Base-by-base conservation (phyloP, 2,329 filamentous ascomycete genomes). In the Fusarium hainanense region DNA sequence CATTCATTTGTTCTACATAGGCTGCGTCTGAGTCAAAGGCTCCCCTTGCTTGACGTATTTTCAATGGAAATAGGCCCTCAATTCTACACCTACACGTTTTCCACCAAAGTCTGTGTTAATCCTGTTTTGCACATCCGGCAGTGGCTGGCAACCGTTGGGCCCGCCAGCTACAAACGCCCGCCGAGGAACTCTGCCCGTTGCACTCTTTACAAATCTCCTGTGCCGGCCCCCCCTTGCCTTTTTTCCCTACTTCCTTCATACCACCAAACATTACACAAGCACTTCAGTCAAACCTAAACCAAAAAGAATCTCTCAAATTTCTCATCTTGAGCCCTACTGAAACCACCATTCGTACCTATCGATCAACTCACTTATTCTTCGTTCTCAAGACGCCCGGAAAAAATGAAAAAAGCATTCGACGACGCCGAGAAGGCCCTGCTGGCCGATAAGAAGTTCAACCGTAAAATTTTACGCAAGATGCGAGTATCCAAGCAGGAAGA, bases 401-500 rank as follows among this genome's bases (percentile, higher is more conserved):
- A 37, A 1, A 37, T n/a, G 34, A 37, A n/a, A 3, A 37, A 37
- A 2, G 9, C 34, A 4, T 37, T 37, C 0, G 9, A 37, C 1
- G 34, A 37, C 0, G 0, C 4, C 18, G 34, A 37, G 4, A n/a
- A n/a, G 3, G 34, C 34, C 0, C 2, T 37, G 18, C 10, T 37
- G 18, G 34, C 34, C 2, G 1, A 11, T 0, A 37, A 37, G 3
- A 6, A n/a, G 10, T 37, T 37, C 6, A 37, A 4, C 1, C 18
- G 11, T 6, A 3, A n/a, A 7, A 6, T 37, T 0, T 3, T 37
- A 0, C 16, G 18, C 1, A 11, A n/a, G 3, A 37, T 37, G 2
- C 2, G 9, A 1, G 11, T 3, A 5, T n/a, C n/a, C 1, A n/a
- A 9, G 3, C 2, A 18, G 0, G 5, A 37, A 3, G 32, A 37